Evolutionary conservation across 441 rosid genomes (phyloP).

Genomic region (Jatropha podagrica): DNA sequence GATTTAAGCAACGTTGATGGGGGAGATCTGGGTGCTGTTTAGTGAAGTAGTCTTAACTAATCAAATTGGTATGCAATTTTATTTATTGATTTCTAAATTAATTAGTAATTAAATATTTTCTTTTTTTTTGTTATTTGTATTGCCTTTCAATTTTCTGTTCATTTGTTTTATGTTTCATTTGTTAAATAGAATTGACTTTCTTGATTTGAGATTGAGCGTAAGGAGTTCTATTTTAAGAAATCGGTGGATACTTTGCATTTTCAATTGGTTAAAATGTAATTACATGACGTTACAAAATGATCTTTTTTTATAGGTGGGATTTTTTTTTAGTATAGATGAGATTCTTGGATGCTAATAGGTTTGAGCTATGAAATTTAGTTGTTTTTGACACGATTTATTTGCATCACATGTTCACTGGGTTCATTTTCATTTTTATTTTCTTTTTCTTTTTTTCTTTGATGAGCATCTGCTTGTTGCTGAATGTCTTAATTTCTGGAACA

Average conservation of each 20-base stretch:
- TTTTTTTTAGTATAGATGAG: not conserved
- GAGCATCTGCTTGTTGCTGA: slow-evolving; percentile 10
- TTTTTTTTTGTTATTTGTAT: slow-evolving; percentile 7
- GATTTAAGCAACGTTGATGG: slow-evolving; percentile 20
- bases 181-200: not conserved
- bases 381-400: not conserved
- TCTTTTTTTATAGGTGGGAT: slow-evolving; percentile 4
- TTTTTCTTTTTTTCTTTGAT: no score
- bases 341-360: not conserved
- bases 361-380: not conserved
- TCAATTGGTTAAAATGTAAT: not conserved
- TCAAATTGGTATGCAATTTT: slow-evolving; percentile 1
- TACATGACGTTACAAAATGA: not conserved
- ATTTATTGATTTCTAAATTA: not conserved
- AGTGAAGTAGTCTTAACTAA: slow-evolving; percentile 7
- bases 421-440: not conserved
- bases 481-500: not conserved
- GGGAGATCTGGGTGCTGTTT: slow-evolving; percentile 39
- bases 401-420: not conserved
- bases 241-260: not conserved
- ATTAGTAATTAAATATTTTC: not conserved
- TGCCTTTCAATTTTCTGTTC: slow-evolving; percentile 5
- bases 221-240: not conserved
- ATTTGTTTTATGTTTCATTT: not conserved
- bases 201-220: not conserved